Evolutionary conservation across 2,329 filamentous ascomycete genomes (phyloP), one percentile per base, ranked within the genome.

Genomic region (Coniochaeta sp.): DNA sequence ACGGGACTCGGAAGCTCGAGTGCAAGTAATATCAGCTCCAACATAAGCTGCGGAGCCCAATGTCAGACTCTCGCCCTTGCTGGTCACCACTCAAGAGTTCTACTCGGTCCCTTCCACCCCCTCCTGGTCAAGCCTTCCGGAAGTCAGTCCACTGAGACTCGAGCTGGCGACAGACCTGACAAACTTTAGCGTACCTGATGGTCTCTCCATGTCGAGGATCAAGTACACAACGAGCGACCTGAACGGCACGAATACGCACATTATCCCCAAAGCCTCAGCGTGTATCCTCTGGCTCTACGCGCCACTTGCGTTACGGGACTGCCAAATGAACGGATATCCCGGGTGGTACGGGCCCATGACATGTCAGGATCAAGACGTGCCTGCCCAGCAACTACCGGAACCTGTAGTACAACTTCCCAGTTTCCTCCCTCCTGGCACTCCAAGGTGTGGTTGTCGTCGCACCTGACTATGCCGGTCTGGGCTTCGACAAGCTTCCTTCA

Each of bases 241-340:
- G 17, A 78, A 81, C 58, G 75, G 76, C 4, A 74, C 73, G 1
- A n/a, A n/a, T n/a, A n/a, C n/a, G n/a, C n/a, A n/a, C n/a, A n/a
- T n/a, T n/a, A 62, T 71, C 0, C 66, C 81, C 1, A 79, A 79
- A 1, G 75, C 77, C 9, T 80, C 79, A 1, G 79, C 74, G 1
- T 81, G 74, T 64, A 68, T 82, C 14, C 72, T 82, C 1, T 82
- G 78, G 78, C 80, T 79, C 0, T 81, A 71, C 57, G 61, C 67
- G 2, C 67, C 73, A 66, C 44, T 57, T 56, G 12, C 61, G 60
- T 2, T 47, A 14, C 16, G 19, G 58, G 10, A 52, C 28, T 50
- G 57, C 62, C 36, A 57, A 59, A 3, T 64, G 64, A 4, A 73
- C 71, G 1, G 26, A 56, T 56, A 4, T 30, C 54, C 54, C 6